Base-by-base conservation (phyloP, 495 filamentous ascomycete genomes). In the Penicillium pancosmium region DNA sequence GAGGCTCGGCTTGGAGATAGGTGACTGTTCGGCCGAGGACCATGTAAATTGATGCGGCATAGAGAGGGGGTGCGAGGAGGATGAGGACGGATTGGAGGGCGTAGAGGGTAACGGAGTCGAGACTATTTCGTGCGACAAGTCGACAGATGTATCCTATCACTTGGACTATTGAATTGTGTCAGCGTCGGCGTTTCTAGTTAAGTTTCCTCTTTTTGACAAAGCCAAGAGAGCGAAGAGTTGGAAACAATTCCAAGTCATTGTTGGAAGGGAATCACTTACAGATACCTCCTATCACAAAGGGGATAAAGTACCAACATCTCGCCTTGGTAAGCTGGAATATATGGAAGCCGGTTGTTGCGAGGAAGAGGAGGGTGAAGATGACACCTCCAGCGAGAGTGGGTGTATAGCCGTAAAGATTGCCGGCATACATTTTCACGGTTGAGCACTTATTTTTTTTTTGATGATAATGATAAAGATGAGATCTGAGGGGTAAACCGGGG, bases 41-140 rank as follows among this genome's bases (percentile, higher is more conserved):
- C 80, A 85, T 86, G 68, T 86, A 86, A 18, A 86, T 75, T 0
- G 82, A 83, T 4, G 83, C 83, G 4, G 83, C 80, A 58, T 78
- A 80, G 19, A 84, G 61, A 3, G 78, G 78, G 5, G 81, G 82
- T 3, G 80, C 78, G n/a, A 84, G 62, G 5, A 74, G 70, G 50
- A 78, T 73, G 34, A 80, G 56, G 4, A 78, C 53, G 6, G 74
- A 68, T 48, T 79, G 73, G 13, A 80, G 52, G 16, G 75, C 67
- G 56, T 77, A 72, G 15, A 76, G 50, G n/a, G 70, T 31, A 10
- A 72, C 48, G 8, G 65, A 62, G 55, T 53, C 36, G 47, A 69
- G 64, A 46, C 68, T 54, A 56, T 58, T 56, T 7, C 74, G 70
- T 13, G 71, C 66, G 9, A 82, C 56, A 8, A 74, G 61, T 25